A percentile compares a stretch with the other conserved stretches of the same genome.
Conservation (phyloP, 805 yeast species). For the Yueomyces sinensis region DNA sequence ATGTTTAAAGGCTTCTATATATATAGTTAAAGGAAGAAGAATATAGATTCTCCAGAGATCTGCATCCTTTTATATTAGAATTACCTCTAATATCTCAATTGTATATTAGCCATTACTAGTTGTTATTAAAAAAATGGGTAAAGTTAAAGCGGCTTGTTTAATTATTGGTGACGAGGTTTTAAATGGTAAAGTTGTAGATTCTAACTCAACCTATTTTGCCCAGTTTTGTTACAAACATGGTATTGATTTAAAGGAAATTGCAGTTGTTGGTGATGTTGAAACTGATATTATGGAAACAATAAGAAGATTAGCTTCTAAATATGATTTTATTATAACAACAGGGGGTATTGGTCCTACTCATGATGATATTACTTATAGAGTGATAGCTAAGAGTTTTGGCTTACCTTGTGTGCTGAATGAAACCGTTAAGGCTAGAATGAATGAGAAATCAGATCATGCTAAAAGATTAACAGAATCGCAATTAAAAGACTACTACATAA, state of each 20-base stretch:
- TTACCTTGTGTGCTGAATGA: conserved; percentile 38
- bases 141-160: conserved; percentile 23
- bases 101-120: background rate
- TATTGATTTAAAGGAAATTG: conserved; percentile 49
- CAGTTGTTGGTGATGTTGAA: conserved; percentile 68
- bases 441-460: conserved; percentile 28
- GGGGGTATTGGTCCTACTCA: conserved; percentile 77
- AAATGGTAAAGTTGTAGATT: conserved; percentile 72
- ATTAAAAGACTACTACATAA: conserved; percentile 48
- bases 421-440: conserved; percentile 51
- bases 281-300: conserved; percentile 47
- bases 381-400: conserved; percentile 53
- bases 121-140: conserved; percentile 10
- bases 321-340: conserved; percentile 55
- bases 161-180: conserved; percentile 79
- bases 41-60: too few relatives aligned
- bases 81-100: too few relatives aligned
- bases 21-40: too few relatives aligned
- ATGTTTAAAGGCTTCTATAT: too few relatives aligned
- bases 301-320: conserved; percentile 29
- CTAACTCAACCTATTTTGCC: conserved; percentile 65
- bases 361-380: conserved; percentile 75
- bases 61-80: too few relatives aligned
- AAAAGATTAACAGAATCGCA: conserved; percentile 29
- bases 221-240: conserved; percentile 55